Conservation (phyloP, 1,284 basidiomycete genomes). For the Cryptococcus amylolentus region DNA sequence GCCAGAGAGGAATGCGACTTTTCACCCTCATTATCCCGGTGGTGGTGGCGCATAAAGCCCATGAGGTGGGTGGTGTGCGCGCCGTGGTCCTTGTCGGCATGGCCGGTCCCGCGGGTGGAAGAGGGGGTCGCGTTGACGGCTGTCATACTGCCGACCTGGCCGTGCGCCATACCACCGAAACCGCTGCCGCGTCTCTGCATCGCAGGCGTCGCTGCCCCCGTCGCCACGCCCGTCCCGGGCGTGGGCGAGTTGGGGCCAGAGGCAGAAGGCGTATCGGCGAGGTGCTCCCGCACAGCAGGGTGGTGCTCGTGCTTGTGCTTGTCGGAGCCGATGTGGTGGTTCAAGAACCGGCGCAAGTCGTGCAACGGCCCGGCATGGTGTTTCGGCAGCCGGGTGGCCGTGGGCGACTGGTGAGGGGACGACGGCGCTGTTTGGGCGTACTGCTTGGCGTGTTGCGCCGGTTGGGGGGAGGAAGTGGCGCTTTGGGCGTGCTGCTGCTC, state of each 20-base stretch:
- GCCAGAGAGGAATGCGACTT: slow-evolving; percentile 48
- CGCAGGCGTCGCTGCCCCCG: slow-evolving; percentile 41
- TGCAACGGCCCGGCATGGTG: slow-evolving; percentile 63
- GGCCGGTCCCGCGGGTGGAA: slow-evolving; percentile 11
- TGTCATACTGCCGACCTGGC: slow-evolving; percentile 14
- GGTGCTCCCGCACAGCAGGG: slow-evolving; percentile 20
- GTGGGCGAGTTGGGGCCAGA: slow-evolving; percentile 26
- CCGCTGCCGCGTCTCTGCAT: slow-evolving; percentile 40
- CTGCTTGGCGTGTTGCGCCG: not conserved
- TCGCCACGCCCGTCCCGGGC: slow-evolving; percentile 3
- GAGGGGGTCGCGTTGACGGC: slow-evolving; percentile 13
- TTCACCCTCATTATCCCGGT: slow-evolving; percentile 48
- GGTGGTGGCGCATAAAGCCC: slow-evolving; percentile 50
- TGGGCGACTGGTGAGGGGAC: slow-evolving; percentile 41
- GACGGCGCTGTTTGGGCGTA: slow-evolving; percentile 37
- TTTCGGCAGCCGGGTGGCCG: slow-evolving; percentile 46
- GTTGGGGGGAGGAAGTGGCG: not conserved
- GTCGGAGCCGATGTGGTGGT: slow-evolving; percentile 73
- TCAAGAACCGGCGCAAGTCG: slow-evolving; percentile 87
- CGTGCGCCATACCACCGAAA: slow-evolving; percentile 27
- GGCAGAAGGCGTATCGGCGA: slow-evolving; percentile 26
- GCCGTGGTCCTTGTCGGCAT: slow-evolving; percentile 29
- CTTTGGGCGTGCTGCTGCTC: too few species aligned
- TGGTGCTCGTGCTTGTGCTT: slow-evolving; percentile 21
- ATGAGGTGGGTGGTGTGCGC: slow-evolving; percentile 47